Conservation (phyloP, 148 eudicot genomes). For the Gaultheria prostrata region DNA sequence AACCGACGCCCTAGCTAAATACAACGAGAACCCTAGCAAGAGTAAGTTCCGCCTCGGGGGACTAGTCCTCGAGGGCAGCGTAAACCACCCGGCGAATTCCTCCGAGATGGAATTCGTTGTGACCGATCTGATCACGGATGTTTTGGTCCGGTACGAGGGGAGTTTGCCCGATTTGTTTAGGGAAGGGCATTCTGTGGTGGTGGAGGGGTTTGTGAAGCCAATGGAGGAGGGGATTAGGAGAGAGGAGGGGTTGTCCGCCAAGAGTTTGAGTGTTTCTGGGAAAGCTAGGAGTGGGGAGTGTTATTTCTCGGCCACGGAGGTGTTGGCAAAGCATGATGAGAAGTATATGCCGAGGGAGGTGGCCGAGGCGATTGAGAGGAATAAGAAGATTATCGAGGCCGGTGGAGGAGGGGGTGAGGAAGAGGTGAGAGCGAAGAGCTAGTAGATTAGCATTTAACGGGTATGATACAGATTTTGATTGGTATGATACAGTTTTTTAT, state of each 20-base stretch:
- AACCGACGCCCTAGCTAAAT: conserved; percentile 59
- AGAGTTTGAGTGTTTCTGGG: conserved; percentile 45
- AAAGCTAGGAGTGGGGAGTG: conserved; percentile 75
- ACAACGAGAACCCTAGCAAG: conserved; percentile 40
- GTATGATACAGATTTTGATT: conserved; percentile 4
- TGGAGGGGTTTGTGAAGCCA: conserved; percentile 86
- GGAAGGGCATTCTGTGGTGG: conserved; percentile 95
- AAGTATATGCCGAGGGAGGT: conserved; percentile 97
- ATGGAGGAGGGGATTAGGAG: conserved; percentile 51
- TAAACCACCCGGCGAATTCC: conserved; percentile 49
- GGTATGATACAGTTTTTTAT: conserved; percentile 9
- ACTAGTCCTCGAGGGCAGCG: conserved; percentile 76
- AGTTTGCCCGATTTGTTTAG: conserved; percentile 88
- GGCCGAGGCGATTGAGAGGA: conserved; percentile 82
- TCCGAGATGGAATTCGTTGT: conserved; percentile 81
- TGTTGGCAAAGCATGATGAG: conserved; percentile 96
- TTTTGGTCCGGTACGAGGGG: conserved; percentile 77
- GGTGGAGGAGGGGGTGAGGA: conserved; percentile 26
- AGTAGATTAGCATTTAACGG: conserved; percentile 2
- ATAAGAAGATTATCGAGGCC: conserved; percentile 56
- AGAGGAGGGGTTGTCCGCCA: conserved; percentile 26
- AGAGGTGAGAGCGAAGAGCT: conserved; percentile 25
- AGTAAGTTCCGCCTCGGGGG: conserved; percentile 79
- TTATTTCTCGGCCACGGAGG: conserved; percentile 76
- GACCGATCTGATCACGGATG: conserved; percentile 76